Conservation (phyloP, 2,329 filamentous ascomycete species). For the Pseudocercospora vitis region DNA sequence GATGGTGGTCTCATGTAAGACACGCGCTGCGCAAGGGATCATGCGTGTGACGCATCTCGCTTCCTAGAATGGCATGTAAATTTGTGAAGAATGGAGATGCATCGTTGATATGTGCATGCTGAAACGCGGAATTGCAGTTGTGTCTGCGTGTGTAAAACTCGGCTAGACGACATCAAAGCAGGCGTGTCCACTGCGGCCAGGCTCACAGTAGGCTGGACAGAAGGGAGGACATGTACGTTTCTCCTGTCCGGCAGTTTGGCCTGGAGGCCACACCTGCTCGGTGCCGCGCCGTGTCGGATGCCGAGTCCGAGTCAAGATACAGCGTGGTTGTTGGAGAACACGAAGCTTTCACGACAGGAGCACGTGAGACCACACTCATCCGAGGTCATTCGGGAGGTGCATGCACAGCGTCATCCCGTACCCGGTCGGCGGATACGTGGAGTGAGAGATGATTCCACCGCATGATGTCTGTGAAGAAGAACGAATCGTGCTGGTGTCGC, state of each 20-base stretch:
- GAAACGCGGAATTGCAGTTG: conserved; percentile 1
- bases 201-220: no score
- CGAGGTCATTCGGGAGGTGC: not conserved
- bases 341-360: no score
- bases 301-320: not conserved
- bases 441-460: not conserved
- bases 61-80: conserved; percentile 8
- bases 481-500: no score
- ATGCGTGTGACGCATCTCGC: conserved; percentile 11
- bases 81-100: conserved; percentile 1
- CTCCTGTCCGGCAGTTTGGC: not conserved
- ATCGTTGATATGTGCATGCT: not conserved
- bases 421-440: not conserved
- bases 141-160: conserved; percentile 1
- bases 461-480: no score
- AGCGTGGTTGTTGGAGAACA: conserved; percentile 1
- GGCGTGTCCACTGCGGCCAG: no score
- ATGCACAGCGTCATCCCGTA: not conserved
- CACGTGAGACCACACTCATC: not conserved
- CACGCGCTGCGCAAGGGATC: conserved; percentile 8
- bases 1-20: conserved; percentile 14
- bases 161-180: conserved; percentile 2
- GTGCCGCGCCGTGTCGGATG: no score
- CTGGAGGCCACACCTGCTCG: not conserved
- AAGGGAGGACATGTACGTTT: no score